phyloP scores from a whole-genome alignment of 2,329 filamentous ascomycete genomes.

The Aspergillus ruber region DNA sequence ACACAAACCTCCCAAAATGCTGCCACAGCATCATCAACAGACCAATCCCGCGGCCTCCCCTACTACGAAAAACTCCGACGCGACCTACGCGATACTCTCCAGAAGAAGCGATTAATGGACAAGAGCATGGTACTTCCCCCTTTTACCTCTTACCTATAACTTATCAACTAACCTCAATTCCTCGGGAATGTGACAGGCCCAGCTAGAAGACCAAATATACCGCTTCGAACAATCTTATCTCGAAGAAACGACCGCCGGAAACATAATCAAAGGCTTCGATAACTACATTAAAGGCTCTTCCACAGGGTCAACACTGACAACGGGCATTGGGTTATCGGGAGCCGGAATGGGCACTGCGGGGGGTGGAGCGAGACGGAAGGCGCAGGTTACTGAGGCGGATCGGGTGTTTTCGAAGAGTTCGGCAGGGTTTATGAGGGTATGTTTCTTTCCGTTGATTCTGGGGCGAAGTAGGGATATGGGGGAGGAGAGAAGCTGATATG shows the following conservation, averaged over 20 bases:
- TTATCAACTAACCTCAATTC: slow-evolving; percentile 4
- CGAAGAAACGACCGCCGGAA: slow-evolving; percentile 78
- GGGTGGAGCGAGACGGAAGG: slow-evolving; percentile 35
- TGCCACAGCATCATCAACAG: slow-evolving; percentile 16
- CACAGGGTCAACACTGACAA: slow-evolving; percentile 39
- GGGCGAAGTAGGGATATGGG: no score
- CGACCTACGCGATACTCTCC: slow-evolving; percentile 60
- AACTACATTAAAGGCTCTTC: slow-evolving; percentile 89
- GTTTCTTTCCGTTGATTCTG: slow-evolving; percentile 2
- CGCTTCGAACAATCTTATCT: slow-evolving; percentile 82
- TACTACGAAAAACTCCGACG: slow-evolving; percentile 69
- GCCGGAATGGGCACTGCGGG: slow-evolving; percentile 11
- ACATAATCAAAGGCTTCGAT: slow-evolving; percentile 97
- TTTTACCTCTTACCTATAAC: not conserved
- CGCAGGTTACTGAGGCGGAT: slow-evolving; percentile 40
- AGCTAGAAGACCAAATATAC: slow-evolving; percentile 73
- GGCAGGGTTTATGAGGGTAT: slow-evolving; percentile 42
- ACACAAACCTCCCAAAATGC: not conserved
- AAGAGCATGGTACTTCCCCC: slow-evolving; percentile 47
- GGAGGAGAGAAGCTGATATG: no score
- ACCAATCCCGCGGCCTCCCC: slow-evolving; percentile 44
- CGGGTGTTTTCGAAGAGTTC: slow-evolving; percentile 45
- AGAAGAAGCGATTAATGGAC: slow-evolving; percentile 60
- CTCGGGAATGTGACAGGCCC: slow-evolving; percentile 26
- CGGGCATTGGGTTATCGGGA: slow-evolving; percentile 26